These are phyloP conservation scores for Lactarius tabidus DNA, from an alignment of 768 basidiomycete genomes.

Conservation along the genomic window DNA sequence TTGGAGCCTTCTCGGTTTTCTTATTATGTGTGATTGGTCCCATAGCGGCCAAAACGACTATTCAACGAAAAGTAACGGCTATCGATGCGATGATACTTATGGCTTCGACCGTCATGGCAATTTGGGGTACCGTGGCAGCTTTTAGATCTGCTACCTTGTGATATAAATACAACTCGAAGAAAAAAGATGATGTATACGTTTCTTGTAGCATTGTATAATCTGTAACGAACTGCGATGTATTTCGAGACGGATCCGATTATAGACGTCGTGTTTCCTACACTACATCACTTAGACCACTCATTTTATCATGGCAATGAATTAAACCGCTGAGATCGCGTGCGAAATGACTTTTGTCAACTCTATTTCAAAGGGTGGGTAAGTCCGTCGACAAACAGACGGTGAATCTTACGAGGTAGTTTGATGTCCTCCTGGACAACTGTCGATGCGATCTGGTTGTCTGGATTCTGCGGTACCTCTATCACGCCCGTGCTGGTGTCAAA, in stretches of 20 bases:
- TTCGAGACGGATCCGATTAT: neutral
- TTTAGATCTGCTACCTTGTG: conserved; percentile 39
- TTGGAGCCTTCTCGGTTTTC: conserved; percentile 85
- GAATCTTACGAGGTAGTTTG: conserved; percentile 66
- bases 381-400: conserved; percentile 20
- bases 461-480: conserved; percentile 72
- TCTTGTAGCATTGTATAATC: neutral
- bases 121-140: conserved; percentile 72
- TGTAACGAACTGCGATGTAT: neutral
- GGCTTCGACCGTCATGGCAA: conserved; percentile 57
- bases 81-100: conserved; percentile 55
- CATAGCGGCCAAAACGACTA: conserved; percentile 61
- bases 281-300: conserved; percentile 11
- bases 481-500: conserved; percentile 50
- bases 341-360: conserved; percentile 75
- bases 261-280: neutral
- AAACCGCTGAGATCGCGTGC: conserved; percentile 57
- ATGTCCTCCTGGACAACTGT: conserved; percentile 81
- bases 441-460: conserved; percentile 85
- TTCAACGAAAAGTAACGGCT: conserved; percentile 45
- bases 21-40: conserved; percentile 57
- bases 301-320: conserved; percentile 24
- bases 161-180: neutral
- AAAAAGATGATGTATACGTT: neutral
- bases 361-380: conserved; percentile 30